Conservation (phyloP, 2,329 filamentous ascomycete species). For the Ascochyta pisi region DNA sequence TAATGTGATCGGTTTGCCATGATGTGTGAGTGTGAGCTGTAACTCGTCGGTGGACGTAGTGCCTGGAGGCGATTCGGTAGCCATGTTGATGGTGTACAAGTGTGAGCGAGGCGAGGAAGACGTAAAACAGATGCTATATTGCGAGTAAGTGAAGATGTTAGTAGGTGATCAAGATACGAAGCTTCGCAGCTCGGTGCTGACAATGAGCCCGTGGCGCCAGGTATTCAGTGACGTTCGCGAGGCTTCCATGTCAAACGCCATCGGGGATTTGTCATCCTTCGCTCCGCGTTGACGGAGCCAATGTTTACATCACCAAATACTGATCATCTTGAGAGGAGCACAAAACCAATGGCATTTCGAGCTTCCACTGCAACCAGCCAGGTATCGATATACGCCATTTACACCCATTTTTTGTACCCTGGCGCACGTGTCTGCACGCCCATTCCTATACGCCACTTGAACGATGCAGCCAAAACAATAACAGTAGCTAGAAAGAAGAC, state of each 20-base stretch:
- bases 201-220: conserved; percentile 22
- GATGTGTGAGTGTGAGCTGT: conserved; percentile 61
- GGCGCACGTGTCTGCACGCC: background rate
- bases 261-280: conserved; percentile 46
- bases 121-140: conserved; percentile 14
- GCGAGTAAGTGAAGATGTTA: conserved; percentile 31
- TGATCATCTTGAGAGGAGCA: background rate
- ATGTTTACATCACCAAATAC: background rate
- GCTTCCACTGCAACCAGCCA: background rate
- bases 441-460: background rate
- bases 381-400: background rate
- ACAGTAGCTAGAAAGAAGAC: background rate
- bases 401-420: background rate
- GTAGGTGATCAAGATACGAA: conserved; percentile 38
- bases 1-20: conserved; percentile 59
- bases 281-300: background rate
- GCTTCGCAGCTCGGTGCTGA: conserved; percentile 32
- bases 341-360: background rate
- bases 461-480: background rate
- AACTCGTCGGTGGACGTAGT: conserved; percentile 26
- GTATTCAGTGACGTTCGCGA: conserved; percentile 44
- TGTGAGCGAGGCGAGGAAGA: background rate
- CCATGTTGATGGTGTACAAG: conserved; percentile 17
- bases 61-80: conserved; percentile 19
- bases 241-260: conserved; percentile 43